Evolutionary conservation across 2,329 filamentous ascomycete species (phyloP).

Genomic region (Neonectria coccinea): DNA sequence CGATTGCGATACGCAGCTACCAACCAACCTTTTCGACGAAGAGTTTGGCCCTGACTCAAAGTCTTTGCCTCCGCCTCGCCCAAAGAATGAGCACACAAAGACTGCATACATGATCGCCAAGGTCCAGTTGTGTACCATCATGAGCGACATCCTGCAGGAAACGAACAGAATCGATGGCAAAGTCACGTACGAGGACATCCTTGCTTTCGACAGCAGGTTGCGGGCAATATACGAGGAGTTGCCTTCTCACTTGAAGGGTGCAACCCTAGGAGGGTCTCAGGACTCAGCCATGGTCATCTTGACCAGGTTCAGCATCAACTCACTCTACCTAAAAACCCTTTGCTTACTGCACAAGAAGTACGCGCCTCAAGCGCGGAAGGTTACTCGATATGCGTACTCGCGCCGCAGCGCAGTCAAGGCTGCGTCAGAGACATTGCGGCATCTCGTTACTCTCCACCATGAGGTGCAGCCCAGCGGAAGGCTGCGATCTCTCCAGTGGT

Average conservation of each 20-base stretch:
- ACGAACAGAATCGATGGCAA: constrained; percentile 66
- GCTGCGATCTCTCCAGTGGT: background rate
- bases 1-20: constrained; percentile 79
- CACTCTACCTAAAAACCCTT: constrained; percentile 89
- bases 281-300: constrained; percentile 89
- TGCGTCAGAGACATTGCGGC: background rate
- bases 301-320: constrained; percentile 84
- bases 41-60: constrained; percentile 78
- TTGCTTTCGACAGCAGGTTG: constrained; percentile 71
- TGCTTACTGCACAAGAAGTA: constrained; percentile 92
- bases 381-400: constrained; percentile 75
- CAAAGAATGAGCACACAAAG: constrained; percentile 76
- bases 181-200: constrained; percentile 73
- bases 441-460: background rate
- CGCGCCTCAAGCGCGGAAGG: constrained; percentile 78
- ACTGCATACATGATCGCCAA: constrained; percentile 84
- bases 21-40: constrained; percentile 83
- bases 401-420: background rate
- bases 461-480: background rate
- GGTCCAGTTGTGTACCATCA: constrained; percentile 72
- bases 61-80: constrained; percentile 73
- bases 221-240: constrained; percentile 73
- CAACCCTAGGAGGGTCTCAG: constrained; percentile 77
- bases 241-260: constrained; percentile 82
- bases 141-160: constrained; percentile 77